Conservation (phyloP, 768 basidiomycete genomes). For the Trametes sanguinea region DNA sequence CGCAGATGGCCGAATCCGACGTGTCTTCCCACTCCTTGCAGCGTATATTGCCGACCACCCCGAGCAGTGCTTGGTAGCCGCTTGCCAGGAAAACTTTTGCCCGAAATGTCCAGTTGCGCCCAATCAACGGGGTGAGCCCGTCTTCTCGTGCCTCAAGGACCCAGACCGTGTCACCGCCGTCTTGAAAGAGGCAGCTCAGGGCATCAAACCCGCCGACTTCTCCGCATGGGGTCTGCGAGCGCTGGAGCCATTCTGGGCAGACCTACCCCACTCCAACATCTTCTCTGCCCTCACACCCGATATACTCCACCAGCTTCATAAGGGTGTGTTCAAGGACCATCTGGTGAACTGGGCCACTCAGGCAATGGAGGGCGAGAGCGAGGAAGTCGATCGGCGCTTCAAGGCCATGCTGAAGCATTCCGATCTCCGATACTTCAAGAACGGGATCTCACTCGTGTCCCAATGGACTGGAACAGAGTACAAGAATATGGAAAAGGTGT, state of each 20-base stretch:
- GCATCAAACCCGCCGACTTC: conserved; percentile 10
- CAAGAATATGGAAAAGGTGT: conserved; percentile 34
- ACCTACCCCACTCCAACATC: conserved; percentile 3
- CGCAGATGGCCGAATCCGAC: conserved; percentile 17
- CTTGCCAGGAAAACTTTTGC: conserved; percentile 28
- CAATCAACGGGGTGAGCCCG: conserved; percentile 24
- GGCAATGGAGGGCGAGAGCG: conserved; percentile 12
- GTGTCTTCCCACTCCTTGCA: conserved; percentile 43
- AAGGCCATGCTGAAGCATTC: conserved; percentile 34
- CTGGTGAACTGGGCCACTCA: conserved; percentile 30
- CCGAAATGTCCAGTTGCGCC: conserved; percentile 33
- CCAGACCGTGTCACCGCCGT: background rate
- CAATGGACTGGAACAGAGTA: conserved; percentile 48
- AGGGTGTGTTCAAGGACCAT: conserved; percentile 38
- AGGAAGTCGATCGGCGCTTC: conserved; percentile 42
- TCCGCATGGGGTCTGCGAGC: conserved; percentile 15
- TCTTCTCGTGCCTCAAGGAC: conserved; percentile 8
- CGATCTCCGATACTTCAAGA: conserved; percentile 42
- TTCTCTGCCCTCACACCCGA: conserved; percentile 37
- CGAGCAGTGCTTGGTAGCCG: conserved; percentile 44
- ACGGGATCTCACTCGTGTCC: conserved; percentile 41
- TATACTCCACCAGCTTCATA: conserved; percentile 25
- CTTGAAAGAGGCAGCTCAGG: background rate
- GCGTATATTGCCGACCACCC: conserved; percentile 44
- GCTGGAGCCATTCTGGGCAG: conserved; percentile 41